Evolutionary conservation across 768 basidiomycete genomes (phyloP), one percentile per base, ranked within the genome.

Genomic region (Suillus subaureus): DNA sequence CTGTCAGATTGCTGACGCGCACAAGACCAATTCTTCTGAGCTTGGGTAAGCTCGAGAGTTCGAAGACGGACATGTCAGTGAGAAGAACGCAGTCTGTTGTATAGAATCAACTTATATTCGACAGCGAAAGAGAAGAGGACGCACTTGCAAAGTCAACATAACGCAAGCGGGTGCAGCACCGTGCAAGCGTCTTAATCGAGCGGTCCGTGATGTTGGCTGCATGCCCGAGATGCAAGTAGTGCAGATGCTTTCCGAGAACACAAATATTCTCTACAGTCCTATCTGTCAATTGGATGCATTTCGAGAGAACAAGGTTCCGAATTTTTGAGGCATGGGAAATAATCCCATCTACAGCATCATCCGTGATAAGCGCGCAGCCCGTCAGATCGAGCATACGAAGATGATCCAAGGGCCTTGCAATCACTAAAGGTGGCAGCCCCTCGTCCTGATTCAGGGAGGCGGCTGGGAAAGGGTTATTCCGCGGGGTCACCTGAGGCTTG

Each of bases 61-160:
- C 97, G 70, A 94, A 91, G 11, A 99, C 94, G 61, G 93, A 93
- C 86, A 94, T 88, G 75, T 99, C 97, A 31, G 97, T 97, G 57
- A 99, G 81, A 43, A 88, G 83, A 4, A 86, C 80, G 71, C 97
- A 99, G 79, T 94, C 93, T 96, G 74, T 49, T 43, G 69, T 63
- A 43, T 23, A 39, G 40, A 63, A 54, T 52, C 42, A 69, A 61
- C 40, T 54, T n/a, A 3, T 8, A 33, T 15, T 33, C 37, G 3
- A 40, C 33, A 47, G 33, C 5, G 2, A 55, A 51, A 61, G 13
- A 15, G 31, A 16, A 61, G 43, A 55, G 47, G 60, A 15, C 93
- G 73, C 66, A 96, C 96, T 96, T 6, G 97, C 97, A 67, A 99
- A 90, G 77, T 99, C 97, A 69, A 99, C 89, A 75, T 99, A 99